Evolutionary conservation across 2,329 filamentous ascomycete genomes (phyloP).

Genomic region (Alternaria consortialis): DNA sequence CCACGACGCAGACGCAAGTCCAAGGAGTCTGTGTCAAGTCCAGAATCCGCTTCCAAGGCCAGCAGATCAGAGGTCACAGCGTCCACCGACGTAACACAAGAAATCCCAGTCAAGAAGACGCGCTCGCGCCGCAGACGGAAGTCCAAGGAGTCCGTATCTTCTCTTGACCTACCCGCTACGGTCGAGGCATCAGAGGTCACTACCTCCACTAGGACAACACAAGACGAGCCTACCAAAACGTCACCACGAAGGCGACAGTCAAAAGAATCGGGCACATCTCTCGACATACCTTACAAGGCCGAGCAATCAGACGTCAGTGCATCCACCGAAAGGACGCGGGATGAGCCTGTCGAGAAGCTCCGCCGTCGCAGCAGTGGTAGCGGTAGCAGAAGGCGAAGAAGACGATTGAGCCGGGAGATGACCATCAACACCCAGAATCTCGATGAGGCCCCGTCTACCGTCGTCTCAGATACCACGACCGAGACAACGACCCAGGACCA

Average conservation of each 20-base stretch:
- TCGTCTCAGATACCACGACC: slow-evolving; percentile 30
- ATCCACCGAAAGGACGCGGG: slow-evolving; percentile 32
- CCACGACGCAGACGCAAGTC: slow-evolving; percentile 45
- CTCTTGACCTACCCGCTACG: slow-evolving; percentile 31
- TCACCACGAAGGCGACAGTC: slow-evolving; percentile 43
- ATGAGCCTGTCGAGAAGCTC: slow-evolving; percentile 28
- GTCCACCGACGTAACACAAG: slow-evolving; percentile 35
- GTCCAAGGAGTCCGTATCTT: slow-evolving; percentile 44
- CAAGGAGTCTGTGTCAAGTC: slow-evolving; percentile 42
- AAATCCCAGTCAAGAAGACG: slow-evolving; percentile 30
- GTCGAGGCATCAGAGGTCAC: slow-evolving; percentile 40
- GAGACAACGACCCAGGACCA: slow-evolving; percentile 28
- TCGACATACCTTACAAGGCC: slow-evolving; percentile 32
- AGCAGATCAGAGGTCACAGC: slow-evolving; percentile 41
- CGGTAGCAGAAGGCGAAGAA: slow-evolving; percentile 36
- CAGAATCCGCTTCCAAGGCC: slow-evolving; percentile 33
- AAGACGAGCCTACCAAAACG: slow-evolving; percentile 35
- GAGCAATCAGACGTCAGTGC: slow-evolving; percentile 41
- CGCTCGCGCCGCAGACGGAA: slow-evolving; percentile 44
- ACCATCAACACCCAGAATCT: slow-evolving; percentile 33
- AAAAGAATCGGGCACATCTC: slow-evolving; percentile 40
- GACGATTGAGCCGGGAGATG: slow-evolving; percentile 40
- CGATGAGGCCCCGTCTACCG: slow-evolving; percentile 35
- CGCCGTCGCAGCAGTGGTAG: slow-evolving; percentile 34
- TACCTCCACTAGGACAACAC: slow-evolving; percentile 29